phyloP scores from a whole-genome alignment of 768 basidiomycete species.

The Tylopilus felleus region DNA sequence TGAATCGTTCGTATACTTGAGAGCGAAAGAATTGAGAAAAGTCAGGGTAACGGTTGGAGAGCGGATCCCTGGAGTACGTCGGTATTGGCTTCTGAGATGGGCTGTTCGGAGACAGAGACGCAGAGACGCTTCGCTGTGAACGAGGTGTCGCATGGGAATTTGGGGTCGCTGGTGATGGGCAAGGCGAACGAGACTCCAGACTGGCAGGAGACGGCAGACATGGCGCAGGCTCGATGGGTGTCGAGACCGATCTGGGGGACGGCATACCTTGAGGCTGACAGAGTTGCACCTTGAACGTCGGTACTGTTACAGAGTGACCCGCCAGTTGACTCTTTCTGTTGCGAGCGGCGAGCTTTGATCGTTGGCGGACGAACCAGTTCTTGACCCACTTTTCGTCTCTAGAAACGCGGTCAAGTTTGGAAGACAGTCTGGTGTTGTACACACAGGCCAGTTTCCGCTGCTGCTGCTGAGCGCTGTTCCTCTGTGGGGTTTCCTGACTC shows the following conservation, averaged over 20 bases:
- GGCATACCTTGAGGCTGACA: background rate
- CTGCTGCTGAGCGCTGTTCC: slow-evolving; percentile 19
- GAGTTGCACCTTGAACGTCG: slow-evolving; percentile 17
- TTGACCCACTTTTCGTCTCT: slow-evolving; percentile 31
- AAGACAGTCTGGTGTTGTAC: slow-evolving; percentile 12
- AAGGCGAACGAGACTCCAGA: background rate
- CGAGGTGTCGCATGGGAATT: background rate
- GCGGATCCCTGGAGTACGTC: slow-evolving; percentile 31
- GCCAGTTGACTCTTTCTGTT: slow-evolving; percentile 1
- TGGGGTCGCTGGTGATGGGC: background rate
- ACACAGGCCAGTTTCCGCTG: slow-evolving; percentile 31
- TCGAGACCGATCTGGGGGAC: slow-evolving; percentile 4
- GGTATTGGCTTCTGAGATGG: background rate
- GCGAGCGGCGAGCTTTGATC: slow-evolving; percentile 18
- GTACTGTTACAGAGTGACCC: background rate
- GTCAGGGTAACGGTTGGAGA: slow-evolving; percentile 31
- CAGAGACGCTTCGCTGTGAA: slow-evolving; percentile 1
- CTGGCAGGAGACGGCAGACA: background rate
- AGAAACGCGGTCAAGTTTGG: slow-evolving; percentile 6
- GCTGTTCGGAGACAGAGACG: background rate
- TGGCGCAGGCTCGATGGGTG: background rate
- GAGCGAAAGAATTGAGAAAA: slow-evolving; percentile 32
- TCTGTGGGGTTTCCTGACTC: slow-evolving; percentile 23
- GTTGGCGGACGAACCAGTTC: slow-evolving; percentile 30
- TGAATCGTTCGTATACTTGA: slow-evolving; percentile 8